Base-by-base conservation (phyloP, 2,329 filamentous ascomycete species). In the Neonectria neomacrospora region DNA sequence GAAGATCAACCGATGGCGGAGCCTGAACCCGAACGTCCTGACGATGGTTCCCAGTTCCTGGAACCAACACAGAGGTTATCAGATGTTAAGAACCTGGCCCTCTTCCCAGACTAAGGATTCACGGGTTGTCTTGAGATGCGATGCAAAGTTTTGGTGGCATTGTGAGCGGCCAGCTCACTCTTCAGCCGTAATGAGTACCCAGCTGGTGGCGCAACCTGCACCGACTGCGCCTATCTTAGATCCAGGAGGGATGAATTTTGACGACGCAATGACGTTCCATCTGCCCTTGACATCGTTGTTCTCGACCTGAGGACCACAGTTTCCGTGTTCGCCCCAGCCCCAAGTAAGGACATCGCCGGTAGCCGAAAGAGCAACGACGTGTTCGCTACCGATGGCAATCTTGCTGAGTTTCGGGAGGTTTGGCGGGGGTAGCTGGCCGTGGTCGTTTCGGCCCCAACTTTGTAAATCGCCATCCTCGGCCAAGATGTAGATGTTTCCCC, bases 281-380 rank as follows among this genome's bases (percentile, higher is more conserved):
- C 83, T 83, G 10, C 86, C 90, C 67, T 90, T 90, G 48, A 94
- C 88, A 77, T 92, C 87, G 53, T 88, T 88, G 65, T 85, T 81
- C 18, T 84, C 80, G 65, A 88, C 87, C 12, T 85, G 82, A 37
- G 88, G 86, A 3, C 96, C 96, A 76, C 96, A 99, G 76, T 99
- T 99, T 1, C 96, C 96, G 79, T 99, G 96, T 79, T 98, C 95
- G 2, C 94, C 94, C 96, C 96, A 99, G 20, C 96, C 96, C 93
- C 95, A 98, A 1, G 92, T 87, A 52, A 96, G 79, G 1, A 97
- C 88, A 54, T 90, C 86, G 1, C 88, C 88, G 20, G 85, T 82
- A 10, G 79, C 80, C 0, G 91, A 88, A 26, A 95, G 78, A 9
- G 89, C 92, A 66, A 98, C 78, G n/a, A 87, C 88, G 77, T 99